Percentiles rank a stretch among this genome's conserved stretches.
phyloP scores from a whole-genome alignment of 2,329 filamentous ascomycete genomes.

The Stachybotrys chartarum region DNA sequence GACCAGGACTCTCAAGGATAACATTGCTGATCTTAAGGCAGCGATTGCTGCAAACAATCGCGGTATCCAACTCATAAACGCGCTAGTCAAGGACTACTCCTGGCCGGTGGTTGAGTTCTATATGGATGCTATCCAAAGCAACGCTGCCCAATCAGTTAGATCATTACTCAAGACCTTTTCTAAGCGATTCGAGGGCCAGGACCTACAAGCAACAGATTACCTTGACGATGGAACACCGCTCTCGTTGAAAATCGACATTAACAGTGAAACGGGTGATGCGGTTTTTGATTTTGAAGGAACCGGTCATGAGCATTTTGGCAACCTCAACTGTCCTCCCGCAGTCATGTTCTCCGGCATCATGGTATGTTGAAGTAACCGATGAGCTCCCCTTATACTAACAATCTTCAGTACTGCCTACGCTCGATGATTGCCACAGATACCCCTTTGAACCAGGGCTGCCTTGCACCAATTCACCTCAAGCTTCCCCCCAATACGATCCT shows the following conservation, averaged over 20 bases:
- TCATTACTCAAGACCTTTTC: conserved; percentile 13
- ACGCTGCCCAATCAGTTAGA: conserved; percentile 3
- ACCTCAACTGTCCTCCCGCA: conserved; percentile 25
- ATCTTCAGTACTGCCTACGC: conserved; percentile 75
- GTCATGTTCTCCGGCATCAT: conserved; percentile 58
- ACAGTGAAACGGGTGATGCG: conserved; percentile 61
- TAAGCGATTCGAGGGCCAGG: conserved; percentile 2
- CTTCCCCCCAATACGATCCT: conserved; percentile 70
- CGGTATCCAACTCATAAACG: conserved; percentile 69
- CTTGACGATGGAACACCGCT: conserved; percentile 88
- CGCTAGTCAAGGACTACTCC: conserved; percentile 66
- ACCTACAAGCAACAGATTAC: conserved; percentile 37
- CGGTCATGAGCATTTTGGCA: conserved; percentile 21
- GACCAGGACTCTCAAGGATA: conserved; percentile 73
- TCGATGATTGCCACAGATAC: conserved; percentile 77
- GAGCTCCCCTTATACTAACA: too few species aligned
- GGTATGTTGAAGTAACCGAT: too few species aligned
- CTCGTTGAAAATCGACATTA: conserved; percentile 65
- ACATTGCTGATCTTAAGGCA: conserved; percentile 79
- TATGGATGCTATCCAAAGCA: conserved; percentile 22
- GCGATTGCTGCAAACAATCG: conserved; percentile 84
- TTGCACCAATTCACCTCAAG: conserved; percentile 66
- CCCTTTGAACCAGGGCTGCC: conserved; percentile 78
- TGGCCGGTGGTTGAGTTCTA: conserved; percentile 62
- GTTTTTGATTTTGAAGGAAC: conserved; percentile 46